Evolutionary conservation across 1,139 yeast species (phyloP).

Genomic region (Candida neerlandica): DNA sequence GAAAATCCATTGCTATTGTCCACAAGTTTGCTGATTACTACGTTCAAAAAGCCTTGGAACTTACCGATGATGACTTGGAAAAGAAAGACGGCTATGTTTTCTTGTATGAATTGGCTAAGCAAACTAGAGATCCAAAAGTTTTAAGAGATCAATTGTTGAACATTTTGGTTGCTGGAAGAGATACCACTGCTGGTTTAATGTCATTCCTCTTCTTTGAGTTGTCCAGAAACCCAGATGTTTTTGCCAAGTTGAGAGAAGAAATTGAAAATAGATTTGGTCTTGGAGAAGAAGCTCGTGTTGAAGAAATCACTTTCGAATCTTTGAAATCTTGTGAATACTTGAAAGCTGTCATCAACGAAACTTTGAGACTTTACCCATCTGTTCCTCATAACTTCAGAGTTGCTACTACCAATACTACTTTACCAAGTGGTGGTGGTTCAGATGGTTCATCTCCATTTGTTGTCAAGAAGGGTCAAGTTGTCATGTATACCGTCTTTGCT

Average conservation of each 20-base stretch:
- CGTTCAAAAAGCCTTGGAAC: slow-evolving; percentile 31
- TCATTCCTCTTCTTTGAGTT: slow-evolving; percentile 49
- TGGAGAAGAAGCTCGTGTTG: slow-evolving; percentile 25
- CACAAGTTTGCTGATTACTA: slow-evolving; percentile 39
- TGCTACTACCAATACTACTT: slow-evolving; percentile 39
- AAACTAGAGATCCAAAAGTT: slow-evolving; percentile 48
- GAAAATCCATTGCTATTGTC: slow-evolving; percentile 27
- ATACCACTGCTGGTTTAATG: slow-evolving; percentile 58
- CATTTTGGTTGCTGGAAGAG: slow-evolving; percentile 57
- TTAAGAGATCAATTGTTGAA: slow-evolving; percentile 55
- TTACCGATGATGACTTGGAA: slow-evolving; percentile 37
- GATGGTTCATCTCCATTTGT: slow-evolving; percentile 47
- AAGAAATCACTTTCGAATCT: slow-evolving; percentile 41
- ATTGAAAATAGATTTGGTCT: slow-evolving; percentile 36
- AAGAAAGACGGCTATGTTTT: slow-evolving; percentile 47
- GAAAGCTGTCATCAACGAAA: slow-evolving; percentile 50
- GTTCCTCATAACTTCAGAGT: slow-evolving; percentile 52
- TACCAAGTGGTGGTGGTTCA: slow-evolving; percentile 58
- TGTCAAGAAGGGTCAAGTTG: slow-evolving; percentile 43
- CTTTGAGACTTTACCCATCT: slow-evolving; percentile 54
- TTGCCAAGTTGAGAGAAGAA: slow-evolving; percentile 35
- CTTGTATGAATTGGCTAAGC: no score
- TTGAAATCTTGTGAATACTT: slow-evolving; percentile 53
- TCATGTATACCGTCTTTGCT: slow-evolving; percentile 40
- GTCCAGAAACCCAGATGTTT: slow-evolving; percentile 45